Base-by-base conservation (phyloP, 1,284 basidiomycete species). In the Puccinia coronata region DNA sequence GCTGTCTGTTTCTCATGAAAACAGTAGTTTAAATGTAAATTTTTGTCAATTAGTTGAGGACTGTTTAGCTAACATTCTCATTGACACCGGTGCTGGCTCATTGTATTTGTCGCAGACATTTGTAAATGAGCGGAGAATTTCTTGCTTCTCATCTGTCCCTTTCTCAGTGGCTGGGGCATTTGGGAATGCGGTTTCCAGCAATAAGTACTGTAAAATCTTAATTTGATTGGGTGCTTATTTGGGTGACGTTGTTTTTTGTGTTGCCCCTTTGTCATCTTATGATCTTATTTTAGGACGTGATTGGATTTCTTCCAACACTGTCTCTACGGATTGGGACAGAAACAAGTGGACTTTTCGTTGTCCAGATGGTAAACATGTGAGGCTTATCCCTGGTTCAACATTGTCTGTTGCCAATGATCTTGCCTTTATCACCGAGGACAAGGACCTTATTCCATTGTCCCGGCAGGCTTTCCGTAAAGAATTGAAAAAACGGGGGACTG, bases 211-310 rank as follows among this genome's bases (percentile, higher is more conserved):
- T 34, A 11, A 5, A 2, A 5, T 61, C 1, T n/a, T 18, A 12
- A 16, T 61, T 28, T 8, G 1, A 6, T 20, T 61, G 2, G 31
- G 14, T 18, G 57, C 4, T 18, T 5, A 14, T 18, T 34, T 11
- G 2, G 11, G 1, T 2, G 14, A 6, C 14, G 57, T 61, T 3
- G 36, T 34, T 18, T 61, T 6, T n/a, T 1, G 57, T 11, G 73
- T 61, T 1, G 53, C 73, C 34, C 73, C 73, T 1, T 14, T 75
- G 18, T 25, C 55, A 0, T 41, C 18, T 11, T 75, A 59, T 75
- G 73, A 75, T 20, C 9, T 75, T 23, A 75, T 75, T 14, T 25
- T 75, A 23, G 73, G 73, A 3, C 55, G 39, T 8, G 55, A 75
- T 75, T 75, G 73, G 73, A 75, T 75, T 16, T 23, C 36, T 12